Base-by-base conservation (phyloP, 495 filamentous ascomycete genomes). In the Venustampulla echinocandica region DNA sequence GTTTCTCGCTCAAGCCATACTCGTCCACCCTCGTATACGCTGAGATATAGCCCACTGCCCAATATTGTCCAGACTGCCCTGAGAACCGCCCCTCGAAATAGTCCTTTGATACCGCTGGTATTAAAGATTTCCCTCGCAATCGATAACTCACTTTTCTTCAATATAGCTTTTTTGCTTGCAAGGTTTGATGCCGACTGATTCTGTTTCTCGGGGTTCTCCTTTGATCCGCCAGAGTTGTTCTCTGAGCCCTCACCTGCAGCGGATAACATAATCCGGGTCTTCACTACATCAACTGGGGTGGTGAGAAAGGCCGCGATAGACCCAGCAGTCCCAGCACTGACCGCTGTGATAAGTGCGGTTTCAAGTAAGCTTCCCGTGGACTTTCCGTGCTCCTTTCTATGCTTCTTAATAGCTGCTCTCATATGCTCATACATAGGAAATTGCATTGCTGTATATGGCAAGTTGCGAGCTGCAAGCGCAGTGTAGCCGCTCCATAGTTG, bases 401-500 rank as follows among this genome's bases (percentile, higher is more conserved):
- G 51, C 3, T 57, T 23, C 64, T 68, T 67, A 10, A 72, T 51
- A 4, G 41, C 38, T 15, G 37, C 56, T 30, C 74, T 81, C 30
- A 85, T 40, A 48, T 69, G 69, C 64, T 95, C 88, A 56, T 90
- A 94, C 53, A 93, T 64, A 10, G 89, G 88, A 55, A 94, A 95
- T 53, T 94, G 87, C 53, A 94, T 65, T 4, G 85, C 86, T 13
- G 87, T 93, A 51, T 87, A 92, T 0, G 87, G 90, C 11, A 96
- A 55, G 56, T 95, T 94, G 2, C 90, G 68, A 1, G 82, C 80
- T 4, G 82, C 79, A 1, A 95, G 71, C 4, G 84, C 83, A 2
- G 76, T 79, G 60, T 95, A 95, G 4, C 90, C 90, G 11, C 79
- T 70, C 75, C 83, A 89, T 10, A 95, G 62, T 22, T 72, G 70